Conservation (phyloP, 75 land plant species). For the Pinus tabuliformis region DNA sequence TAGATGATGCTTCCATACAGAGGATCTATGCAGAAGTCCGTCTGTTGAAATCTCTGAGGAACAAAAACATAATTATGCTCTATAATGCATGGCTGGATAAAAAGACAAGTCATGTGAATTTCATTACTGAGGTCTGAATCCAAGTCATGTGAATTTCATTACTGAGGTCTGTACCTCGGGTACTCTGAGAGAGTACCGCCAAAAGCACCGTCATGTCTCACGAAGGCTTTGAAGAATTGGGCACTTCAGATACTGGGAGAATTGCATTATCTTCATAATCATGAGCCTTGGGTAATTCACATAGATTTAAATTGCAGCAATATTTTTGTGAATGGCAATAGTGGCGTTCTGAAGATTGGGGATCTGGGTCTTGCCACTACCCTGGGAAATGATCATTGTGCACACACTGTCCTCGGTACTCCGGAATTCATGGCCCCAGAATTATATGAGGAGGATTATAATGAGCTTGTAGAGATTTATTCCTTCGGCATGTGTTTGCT, state of each 20-base stretch:
- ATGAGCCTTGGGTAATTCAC: conserved; percentile 79
- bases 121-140: no score
- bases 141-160: conserved; percentile 73
- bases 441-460: conserved; percentile 75
- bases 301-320: conserved; percentile 81
- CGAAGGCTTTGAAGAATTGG: conserved; percentile 79
- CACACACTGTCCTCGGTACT: conserved; percentile 68
- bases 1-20: conserved; percentile 32
- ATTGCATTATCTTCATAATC: conserved; percentile 66
- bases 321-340: conserved; percentile 79
- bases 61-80: conserved; percentile 55
- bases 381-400: conserved; percentile 40
- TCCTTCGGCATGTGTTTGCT: conserved; percentile 88
- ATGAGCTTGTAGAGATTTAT: conserved; percentile 76
- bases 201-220: conserved; percentile 58
- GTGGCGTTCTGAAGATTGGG: conserved; percentile 73
- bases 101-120: conserved; percentile 27
- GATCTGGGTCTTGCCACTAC: conserved; percentile 70
- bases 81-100: conserved; percentile 52
- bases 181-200: conserved; percentile 63
- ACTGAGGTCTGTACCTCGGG: conserved; percentile 88
- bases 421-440: conserved; percentile 97
- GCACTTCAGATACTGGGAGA: conserved; percentile 65
- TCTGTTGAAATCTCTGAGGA: conserved; percentile 31
- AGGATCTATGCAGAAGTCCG: conserved; percentile 49